Evolutionary conservation across 306 rosid species (phyloP).

Genomic region (Adenanthera pavonina): DNA sequence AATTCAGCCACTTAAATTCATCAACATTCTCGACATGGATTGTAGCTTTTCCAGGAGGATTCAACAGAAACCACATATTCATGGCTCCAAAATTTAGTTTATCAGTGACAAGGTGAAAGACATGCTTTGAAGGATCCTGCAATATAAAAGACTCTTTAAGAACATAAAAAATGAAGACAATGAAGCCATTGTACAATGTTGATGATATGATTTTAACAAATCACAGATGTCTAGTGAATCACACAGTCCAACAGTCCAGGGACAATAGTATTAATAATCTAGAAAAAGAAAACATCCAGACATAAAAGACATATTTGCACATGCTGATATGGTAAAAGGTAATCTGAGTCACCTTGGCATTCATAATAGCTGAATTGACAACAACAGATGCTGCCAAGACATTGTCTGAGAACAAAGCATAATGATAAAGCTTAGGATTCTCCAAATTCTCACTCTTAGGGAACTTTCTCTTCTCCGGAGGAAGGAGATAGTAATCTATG

Average conservation of each 20-base stretch:
- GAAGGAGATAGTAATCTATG: slow-evolving; percentile 85
- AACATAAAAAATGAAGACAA: slow-evolving; percentile 31
- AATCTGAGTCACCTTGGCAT: slow-evolving; percentile 72
- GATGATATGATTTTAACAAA: slow-evolving; percentile 18
- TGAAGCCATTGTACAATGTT: not conserved
- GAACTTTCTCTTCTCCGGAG: slow-evolving; percentile 76
- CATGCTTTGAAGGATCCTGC: slow-evolving; percentile 95
- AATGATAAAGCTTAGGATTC: slow-evolving; percentile 79
- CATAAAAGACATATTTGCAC: slow-evolving; percentile 10
- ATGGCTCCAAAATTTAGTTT: slow-evolving; percentile 96
- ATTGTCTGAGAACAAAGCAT: slow-evolving; percentile 93
- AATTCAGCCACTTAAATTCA: slow-evolving; percentile 94
- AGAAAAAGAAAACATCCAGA: slow-evolving; percentile 14
- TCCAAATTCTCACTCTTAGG: slow-evolving; percentile 86
- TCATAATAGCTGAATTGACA: slow-evolving; percentile 80
- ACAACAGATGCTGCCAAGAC: slow-evolving; percentile 97
- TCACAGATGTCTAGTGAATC: slow-evolving; percentile 2
- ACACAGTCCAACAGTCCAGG: not conserved
- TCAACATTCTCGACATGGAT: slow-evolving; percentile 92
- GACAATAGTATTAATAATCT: slow-evolving; percentile 5
- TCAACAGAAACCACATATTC: slow-evolving; percentile 98
- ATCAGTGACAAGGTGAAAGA: slow-evolving; percentile 92
- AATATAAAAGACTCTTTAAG: slow-evolving; percentile 36
- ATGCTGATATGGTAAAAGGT: slow-evolving; percentile 29
- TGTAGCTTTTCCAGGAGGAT: slow-evolving; percentile 94